Evolutionary conservation across 2,329 filamentous ascomycete genomes (phyloP), one percentile per base, ranked within the genome.

Genomic region (Aspergillus sp.): DNA sequence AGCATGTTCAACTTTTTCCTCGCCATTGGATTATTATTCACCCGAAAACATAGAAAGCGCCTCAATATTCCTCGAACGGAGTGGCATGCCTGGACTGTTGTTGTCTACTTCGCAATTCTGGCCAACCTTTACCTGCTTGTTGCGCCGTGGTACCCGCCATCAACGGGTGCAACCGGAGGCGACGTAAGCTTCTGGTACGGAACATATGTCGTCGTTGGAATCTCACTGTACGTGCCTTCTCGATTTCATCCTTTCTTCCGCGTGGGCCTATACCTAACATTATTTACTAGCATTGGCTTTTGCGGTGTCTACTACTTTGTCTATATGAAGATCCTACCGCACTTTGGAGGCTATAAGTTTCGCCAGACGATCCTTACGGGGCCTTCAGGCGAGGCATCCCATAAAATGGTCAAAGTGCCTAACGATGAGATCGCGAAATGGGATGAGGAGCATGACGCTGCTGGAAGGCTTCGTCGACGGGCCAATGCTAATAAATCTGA

Each of bases 131-230:
- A 85, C 58, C 74, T 90, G 45, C 73, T 91, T 2, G 79, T 86
- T 15, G 89, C 89, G 80, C 88, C 88, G 0, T 91, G 88, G 88
- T 88, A 86, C 62, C 88, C 88, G 2, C 89, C 88, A 0, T 76
- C 78, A 1, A 81, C 77, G 0, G 88, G 88, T 0, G 76, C 76
- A 0, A 81, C 82, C 35, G 84, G 82, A 0, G 88, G 87, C 0
- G 84, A 87, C 56, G 87, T 90, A 1, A 87, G 83, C 53, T 91
- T 91, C 71, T 91, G 85, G 84, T 91, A 90, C 62, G 87, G 81
- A 1, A 90, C 87, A 0, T 90, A 90, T 64, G 81, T 83, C 19
- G 82, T 86, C 0, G 82, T 85, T 0, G 87, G 88, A 0, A 81
- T 90, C 57, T 86, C 71, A 21, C 81, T 89, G 83, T 87, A 76